phyloP scores from a whole-genome alignment of 2,329 filamentous ascomycete genomes.

The Talaromyces piceae region DNA sequence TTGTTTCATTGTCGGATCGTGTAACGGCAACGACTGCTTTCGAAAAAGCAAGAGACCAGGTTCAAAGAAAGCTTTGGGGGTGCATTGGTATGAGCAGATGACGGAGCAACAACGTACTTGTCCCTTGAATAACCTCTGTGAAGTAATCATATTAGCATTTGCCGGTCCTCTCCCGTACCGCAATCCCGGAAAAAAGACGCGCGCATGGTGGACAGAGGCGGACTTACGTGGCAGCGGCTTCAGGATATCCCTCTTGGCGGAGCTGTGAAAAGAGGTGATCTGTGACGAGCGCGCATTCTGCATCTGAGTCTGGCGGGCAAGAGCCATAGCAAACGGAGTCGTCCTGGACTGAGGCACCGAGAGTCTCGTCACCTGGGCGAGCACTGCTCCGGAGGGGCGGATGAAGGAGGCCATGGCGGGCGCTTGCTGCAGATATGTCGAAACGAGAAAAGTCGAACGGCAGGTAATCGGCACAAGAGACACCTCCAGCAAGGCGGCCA shows the following conservation, averaged over 20 bases:
- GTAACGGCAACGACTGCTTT: too few species aligned
- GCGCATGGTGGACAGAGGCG: too few species aligned
- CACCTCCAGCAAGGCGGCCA: neutral
- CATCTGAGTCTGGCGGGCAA: conserved; percentile 17
- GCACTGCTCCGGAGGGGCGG: conserved; percentile 32
- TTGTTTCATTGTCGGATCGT: neutral
- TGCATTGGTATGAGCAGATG: too few species aligned
- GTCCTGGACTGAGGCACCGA: conserved; percentile 17
- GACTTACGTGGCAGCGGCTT: conserved; percentile 77
- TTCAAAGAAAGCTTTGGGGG: too few species aligned
- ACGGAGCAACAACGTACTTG: conserved; percentile 62
- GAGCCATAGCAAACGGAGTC: conserved; percentile 13
- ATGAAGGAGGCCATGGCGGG: conserved; percentile 33
- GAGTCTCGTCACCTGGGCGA: conserved; percentile 28
- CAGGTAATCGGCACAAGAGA: neutral
- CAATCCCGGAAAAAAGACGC: neutral
- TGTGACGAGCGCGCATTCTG: conserved; percentile 37
- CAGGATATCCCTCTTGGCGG: conserved; percentile 65
- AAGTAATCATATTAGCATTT: conserved; percentile 12
- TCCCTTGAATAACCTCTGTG: conserved; percentile 66
- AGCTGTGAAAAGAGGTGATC: conserved; percentile 80
- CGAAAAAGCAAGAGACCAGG: too few species aligned
- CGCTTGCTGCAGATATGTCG: neutral
- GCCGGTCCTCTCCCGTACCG: neutral
- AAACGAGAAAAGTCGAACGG: neutral